Evolutionary conservation across 495 filamentous ascomycete genomes (phyloP).

Genomic region (Penicillium arizonense): DNA sequence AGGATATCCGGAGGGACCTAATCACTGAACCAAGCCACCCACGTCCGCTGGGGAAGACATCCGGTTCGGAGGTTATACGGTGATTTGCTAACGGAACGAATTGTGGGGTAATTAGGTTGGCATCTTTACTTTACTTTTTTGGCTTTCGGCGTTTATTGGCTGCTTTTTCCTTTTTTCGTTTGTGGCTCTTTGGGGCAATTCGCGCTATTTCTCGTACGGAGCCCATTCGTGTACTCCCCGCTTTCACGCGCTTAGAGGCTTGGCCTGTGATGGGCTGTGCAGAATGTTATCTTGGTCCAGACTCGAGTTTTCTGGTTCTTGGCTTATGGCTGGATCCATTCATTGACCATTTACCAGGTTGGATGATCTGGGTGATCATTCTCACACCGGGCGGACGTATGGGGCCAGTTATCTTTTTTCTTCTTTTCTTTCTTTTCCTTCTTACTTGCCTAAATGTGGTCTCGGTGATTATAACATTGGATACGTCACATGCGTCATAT

Average conservation of each 20-base stretch:
- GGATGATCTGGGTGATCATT: not conserved
- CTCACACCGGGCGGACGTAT: not conserved
- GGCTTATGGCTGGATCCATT: not conserved
- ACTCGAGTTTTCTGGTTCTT: not conserved
- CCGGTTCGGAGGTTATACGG: not conserved
- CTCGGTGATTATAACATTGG: conserved; percentile 1
- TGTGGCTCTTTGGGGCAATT: not conserved
- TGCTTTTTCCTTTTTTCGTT: not conserved
- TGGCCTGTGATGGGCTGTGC: conserved; percentile 10
- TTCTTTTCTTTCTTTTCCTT: not conserved
- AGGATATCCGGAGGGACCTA: not conserved
- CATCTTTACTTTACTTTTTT: conserved; percentile 6
- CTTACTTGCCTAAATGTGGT: not conserved
- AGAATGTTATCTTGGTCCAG: conserved; percentile 6
- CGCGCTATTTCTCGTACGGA: conserved; percentile 1
- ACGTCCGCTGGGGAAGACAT: not conserved
- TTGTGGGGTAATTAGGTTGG: conserved; percentile 14
- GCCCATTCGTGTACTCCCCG: not conserved
- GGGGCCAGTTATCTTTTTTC: not conserved
- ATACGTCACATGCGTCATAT: conserved; percentile 1
- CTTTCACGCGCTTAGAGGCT: conserved; percentile 3
- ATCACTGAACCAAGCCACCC: not conserved
- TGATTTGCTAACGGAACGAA: conserved; percentile 1
- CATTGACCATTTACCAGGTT: not conserved
- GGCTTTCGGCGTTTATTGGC: not conserved